Conservation (phyloP, 163 green algal genomes). For the Prototheca stagnorum region DNA sequence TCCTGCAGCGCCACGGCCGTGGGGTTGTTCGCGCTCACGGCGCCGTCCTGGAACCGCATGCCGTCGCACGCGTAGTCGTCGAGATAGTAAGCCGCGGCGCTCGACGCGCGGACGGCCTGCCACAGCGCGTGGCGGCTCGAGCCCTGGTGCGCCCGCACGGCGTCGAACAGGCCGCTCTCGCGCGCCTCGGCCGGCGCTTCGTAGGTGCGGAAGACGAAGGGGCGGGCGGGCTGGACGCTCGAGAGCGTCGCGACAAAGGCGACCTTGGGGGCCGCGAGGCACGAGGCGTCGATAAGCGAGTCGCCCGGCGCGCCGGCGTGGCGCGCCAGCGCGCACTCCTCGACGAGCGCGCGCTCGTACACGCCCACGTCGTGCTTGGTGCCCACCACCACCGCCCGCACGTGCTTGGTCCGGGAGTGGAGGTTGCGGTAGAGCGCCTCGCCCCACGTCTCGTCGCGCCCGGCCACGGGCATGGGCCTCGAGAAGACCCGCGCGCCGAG, state of each 20-base stretch:
- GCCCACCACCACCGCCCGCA: slow-evolving; percentile 27
- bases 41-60: slow-evolving; percentile 83
- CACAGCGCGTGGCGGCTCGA: slow-evolving; percentile 64
- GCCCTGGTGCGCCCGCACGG: slow-evolving; percentile 18
- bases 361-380: slow-evolving; percentile 75
- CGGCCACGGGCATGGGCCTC: slow-evolving; percentile 7
- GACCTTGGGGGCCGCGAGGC: slow-evolving; percentile 54
- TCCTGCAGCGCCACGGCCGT: slow-evolving; percentile 62
- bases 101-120: slow-evolving; percentile 61
- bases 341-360: slow-evolving; percentile 69
- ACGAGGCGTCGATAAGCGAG: slow-evolving; percentile 53
- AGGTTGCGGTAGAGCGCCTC: slow-evolving; percentile 20
- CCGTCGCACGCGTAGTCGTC: slow-evolving; percentile 59
- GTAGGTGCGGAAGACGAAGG: slow-evolving; percentile 67
- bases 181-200: slow-evolving; percentile 16
- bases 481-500: slow-evolving; percentile 47
- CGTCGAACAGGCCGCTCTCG: not conserved
- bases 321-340: slow-evolving; percentile 37
- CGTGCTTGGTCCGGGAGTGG: slow-evolving; percentile 14
- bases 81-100: slow-evolving; percentile 70
- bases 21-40: slow-evolving; percentile 85
- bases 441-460: slow-evolving; percentile 28
- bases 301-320: slow-evolving; percentile 25
- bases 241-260: slow-evolving; percentile 44
- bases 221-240: slow-evolving; percentile 33